phyloP scores from a whole-genome alignment of 257 asterid genomes.

The Solanum paucissectum region DNA sequence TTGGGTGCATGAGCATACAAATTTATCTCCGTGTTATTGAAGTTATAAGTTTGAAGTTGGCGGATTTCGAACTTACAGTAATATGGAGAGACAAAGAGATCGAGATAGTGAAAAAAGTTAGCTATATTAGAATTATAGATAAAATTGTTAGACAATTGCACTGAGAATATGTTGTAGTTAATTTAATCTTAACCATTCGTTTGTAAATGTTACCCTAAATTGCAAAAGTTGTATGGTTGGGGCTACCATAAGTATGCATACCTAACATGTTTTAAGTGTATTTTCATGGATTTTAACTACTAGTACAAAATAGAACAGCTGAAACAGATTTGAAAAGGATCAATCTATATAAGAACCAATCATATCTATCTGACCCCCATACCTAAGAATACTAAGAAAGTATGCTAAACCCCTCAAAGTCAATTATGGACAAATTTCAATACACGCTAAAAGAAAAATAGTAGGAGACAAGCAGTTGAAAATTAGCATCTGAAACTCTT shows the following conservation, averaged over 20 bases:
- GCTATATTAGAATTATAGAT: too few species aligned
- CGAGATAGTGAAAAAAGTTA: too few species aligned
- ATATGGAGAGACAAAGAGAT: too few species aligned
- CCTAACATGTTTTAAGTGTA: neutral
- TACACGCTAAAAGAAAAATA: neutral
- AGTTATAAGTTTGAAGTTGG: too few species aligned
- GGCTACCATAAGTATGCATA: too few species aligned
- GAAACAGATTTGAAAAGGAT: neutral
- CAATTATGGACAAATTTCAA: neutral
- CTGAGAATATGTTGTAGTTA: too few species aligned
- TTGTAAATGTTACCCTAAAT: too few species aligned
- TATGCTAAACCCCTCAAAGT: neutral
- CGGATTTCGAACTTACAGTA: too few species aligned
- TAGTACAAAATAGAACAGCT: neutral
- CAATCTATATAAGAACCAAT: neutral
- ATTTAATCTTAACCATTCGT: too few species aligned
- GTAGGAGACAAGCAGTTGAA: neutral
- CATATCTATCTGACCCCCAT: neutral
- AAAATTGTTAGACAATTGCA: too few species aligned
- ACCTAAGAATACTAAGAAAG: neutral
- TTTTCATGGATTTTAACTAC: neutral
- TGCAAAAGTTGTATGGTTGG: too few species aligned
- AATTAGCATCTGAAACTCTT: slow-evolving; percentile 14
- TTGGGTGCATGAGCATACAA: neutral
- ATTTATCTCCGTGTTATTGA: neutral